A percentile compares a stretch with the other conserved stretches of the same genome.
Conservation (phyloP, 345 rosid genomes). For the Mallotus nudiflorus region DNA sequence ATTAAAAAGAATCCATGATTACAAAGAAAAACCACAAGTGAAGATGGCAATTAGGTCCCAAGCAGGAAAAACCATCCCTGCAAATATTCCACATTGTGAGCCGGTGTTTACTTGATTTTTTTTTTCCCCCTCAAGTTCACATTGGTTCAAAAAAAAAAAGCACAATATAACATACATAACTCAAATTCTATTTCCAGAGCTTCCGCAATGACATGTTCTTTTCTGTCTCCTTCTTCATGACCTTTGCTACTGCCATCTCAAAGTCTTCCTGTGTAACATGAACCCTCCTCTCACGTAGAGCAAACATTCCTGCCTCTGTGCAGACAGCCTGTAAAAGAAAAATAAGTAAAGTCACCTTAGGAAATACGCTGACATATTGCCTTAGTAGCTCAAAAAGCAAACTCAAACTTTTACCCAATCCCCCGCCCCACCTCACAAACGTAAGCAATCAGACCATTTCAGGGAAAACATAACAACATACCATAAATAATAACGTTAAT, state of each 20-base stretch:
- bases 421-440: too few relatives aligned
- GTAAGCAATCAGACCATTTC: too few relatives aligned
- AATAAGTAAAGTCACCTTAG: not conserved
- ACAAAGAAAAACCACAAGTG: not conserved
- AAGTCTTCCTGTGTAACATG: constrained; percentile 99
- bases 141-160: not conserved
- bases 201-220: constrained; percentile 98
- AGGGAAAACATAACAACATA: not conserved
- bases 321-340: constrained; percentile 76
- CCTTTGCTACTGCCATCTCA: constrained; percentile 99
- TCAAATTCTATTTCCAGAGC: constrained; percentile 75
- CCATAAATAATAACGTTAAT: not conserved
- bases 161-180: not conserved
- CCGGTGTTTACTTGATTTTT: not conserved
- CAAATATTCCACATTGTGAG: not conserved
- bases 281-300: constrained; percentile 92
- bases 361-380: not conserved
- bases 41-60: not conserved
- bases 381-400: not conserved
- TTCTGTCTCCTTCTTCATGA: constrained; percentile 99
- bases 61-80: not conserved
- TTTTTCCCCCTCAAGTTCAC: not conserved
- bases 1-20: not conserved
- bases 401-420: too few relatives aligned
- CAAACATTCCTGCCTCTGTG: constrained; percentile 99